Evolutionary conservation across 176 grass and related monocot species (phyloP), one percentile per base, ranked within the genome.

Genomic region (Aegilops sharonensis): DNA sequence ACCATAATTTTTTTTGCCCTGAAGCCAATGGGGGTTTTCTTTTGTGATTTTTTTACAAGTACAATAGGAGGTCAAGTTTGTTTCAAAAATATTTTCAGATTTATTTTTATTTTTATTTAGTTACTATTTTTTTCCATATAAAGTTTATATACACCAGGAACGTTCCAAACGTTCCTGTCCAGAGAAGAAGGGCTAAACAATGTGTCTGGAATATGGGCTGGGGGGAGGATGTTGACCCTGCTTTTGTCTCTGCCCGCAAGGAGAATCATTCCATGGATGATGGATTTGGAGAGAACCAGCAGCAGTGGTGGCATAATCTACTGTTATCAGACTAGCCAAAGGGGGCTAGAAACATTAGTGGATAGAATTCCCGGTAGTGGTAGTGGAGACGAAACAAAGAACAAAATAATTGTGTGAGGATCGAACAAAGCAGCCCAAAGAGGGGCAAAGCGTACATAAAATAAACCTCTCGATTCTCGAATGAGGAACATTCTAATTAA

Each of bases 231-330:
- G 36, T 72, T 75, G 72, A 48, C 72, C 72, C 42, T 13, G 71
- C n/a, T 3, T 30, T 75, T 75, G 72, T 75, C 72, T 43, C 37
- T 72, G 69, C 69, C 69, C 69, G 37, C 36, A 72, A 72, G 69
- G 37, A 25, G 69, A 75, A 75, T 75, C 72, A 48, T 17, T 75
- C 6, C 71, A 17, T 27, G n/a, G 42, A 75, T 75, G 25, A 75
- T 48, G 72, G 72, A 75, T 75, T 50, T 50, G 47, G 47, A 50
- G 12, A 50, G 13, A 15, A 50, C 47, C 35, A 36, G 1, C 35
- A 36, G 11, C 42, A 12, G 42, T 45, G 42, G 11, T 12, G 42
- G 42, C 42, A 45, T 45, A 45, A 45, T 45, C 9, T 45, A 45
- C 11, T 45, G 42, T 73, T 14, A 50, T 8, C 17, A 18, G 2